phyloP scores from a whole-genome alignment of 192 early-diverging fungal species.

The Entomortierella lignicola region DNA sequence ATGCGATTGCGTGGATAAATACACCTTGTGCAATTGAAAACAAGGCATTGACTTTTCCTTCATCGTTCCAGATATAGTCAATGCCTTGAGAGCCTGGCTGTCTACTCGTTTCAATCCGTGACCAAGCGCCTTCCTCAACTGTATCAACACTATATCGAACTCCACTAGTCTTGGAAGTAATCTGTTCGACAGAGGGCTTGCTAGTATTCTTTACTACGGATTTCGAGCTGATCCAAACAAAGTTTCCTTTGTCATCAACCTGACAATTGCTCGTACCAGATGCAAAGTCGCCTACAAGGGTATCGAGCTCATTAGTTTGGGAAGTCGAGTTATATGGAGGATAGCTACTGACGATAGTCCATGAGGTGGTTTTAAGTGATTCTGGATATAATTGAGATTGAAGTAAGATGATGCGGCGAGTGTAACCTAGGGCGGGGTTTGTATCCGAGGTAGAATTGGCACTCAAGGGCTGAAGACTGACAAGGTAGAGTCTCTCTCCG shows the following conservation, averaged over 20 bases:
- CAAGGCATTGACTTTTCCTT: background rate
- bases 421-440: background rate
- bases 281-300: slow-evolving; percentile 6
- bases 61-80: slow-evolving; percentile 6
- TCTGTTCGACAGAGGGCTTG: background rate
- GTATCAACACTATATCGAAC: background rate
- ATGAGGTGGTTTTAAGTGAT: background rate
- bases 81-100: background rate
- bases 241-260: slow-evolving; percentile 16
- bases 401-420: slow-evolving; percentile 15
- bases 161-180: background rate
- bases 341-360: slow-evolving; percentile 11
- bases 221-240: slow-evolving; percentile 24
- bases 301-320: background rate
- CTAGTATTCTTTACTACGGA: background rate
- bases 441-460: background rate
- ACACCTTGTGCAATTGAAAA: slow-evolving; percentile 7
- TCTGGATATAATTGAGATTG: slow-evolving; percentile 4
- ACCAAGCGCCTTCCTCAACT: background rate
- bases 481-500: slow-evolving; percentile 5
- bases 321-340: background rate
- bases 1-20: slow-evolving; percentile 14
- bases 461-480: slow-evolving; percentile 4
- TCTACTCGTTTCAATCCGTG: background rate
- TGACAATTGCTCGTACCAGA: slow-evolving; percentile 6